Conservation (phyloP, 257 asterid species). For the Nicotiana sylvestris region DNA sequence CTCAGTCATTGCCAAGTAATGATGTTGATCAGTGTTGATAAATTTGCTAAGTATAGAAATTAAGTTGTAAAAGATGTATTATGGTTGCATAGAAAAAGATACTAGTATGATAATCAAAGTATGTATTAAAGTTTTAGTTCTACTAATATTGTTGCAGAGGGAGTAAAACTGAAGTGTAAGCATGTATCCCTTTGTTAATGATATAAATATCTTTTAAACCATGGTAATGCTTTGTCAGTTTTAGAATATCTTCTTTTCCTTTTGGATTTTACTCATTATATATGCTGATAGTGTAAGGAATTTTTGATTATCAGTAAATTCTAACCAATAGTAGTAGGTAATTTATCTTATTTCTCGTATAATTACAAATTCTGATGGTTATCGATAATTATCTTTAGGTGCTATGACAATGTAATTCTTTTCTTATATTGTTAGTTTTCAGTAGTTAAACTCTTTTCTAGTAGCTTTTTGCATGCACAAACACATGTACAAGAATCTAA, state of each 20-base stretch:
- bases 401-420: too few relatives aligned
- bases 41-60: background rate
- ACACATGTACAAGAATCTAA: too few relatives aligned
- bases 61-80: background rate
- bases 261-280: background rate
- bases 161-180: background rate
- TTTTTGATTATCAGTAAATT: background rate
- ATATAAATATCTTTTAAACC: background rate
- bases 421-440: too few relatives aligned
- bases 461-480: too few relatives aligned
- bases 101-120: background rate
- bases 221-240: background rate
- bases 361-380: too few relatives aligned
- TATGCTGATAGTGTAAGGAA: background rate
- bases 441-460: too few relatives aligned
- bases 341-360: too few relatives aligned
- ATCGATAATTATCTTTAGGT: too few relatives aligned
- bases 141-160: background rate
- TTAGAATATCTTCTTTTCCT: background rate
- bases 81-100: background rate
- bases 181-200: background rate
- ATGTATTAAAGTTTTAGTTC: conserved; percentile 3
- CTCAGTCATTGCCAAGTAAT: conserved; percentile 32
- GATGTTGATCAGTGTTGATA: conserved; percentile 52
- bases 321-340: background rate